phyloP scores from a whole-genome alignment of 2,329 filamentous ascomycete genomes.

The Hyphodiscus sp. region DNA sequence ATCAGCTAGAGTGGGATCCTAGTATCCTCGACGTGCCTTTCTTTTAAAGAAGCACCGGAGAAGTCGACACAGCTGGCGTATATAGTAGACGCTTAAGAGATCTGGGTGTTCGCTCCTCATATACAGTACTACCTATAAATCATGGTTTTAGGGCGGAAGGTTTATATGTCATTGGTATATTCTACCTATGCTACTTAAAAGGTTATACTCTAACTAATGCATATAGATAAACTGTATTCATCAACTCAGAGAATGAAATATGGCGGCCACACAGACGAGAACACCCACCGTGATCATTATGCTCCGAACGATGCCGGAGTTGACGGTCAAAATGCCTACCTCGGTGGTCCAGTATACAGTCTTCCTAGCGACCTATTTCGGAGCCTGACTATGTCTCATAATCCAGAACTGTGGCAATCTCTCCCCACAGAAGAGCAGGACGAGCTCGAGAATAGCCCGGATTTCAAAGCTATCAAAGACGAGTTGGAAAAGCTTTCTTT shows the following conservation, averaged over 20 bases:
- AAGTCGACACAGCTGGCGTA: slow-evolving; percentile 2
- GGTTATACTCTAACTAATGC: slow-evolving; percentile 4
- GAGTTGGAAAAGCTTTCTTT: slow-evolving; percentile 3
- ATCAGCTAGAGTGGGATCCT: slow-evolving; percentile 7
- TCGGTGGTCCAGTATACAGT: slow-evolving; percentile 2
- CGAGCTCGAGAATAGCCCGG: slow-evolving; percentile 4
- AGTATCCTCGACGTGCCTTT: slow-evolving; percentile 7
- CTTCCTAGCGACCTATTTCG: slow-evolving; percentile 6
- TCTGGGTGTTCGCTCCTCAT: slow-evolving; percentile 4
- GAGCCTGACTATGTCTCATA: slow-evolving; percentile 2
- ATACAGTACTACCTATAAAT: slow-evolving; percentile 3
- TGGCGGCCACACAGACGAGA: slow-evolving; percentile 5
- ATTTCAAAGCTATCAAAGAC: slow-evolving; percentile 5
- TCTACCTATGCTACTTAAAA: neutral
- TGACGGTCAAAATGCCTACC: slow-evolving; percentile 6
- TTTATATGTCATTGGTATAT: slow-evolving; percentile 6
- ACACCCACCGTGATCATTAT: slow-evolving; percentile 11
- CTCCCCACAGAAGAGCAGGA: slow-evolving; percentile 3
- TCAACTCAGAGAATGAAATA: slow-evolving; percentile 5
- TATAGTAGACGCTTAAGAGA: slow-evolving; percentile 9
- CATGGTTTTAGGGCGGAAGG: slow-evolving; percentile 8
- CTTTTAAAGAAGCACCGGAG: slow-evolving; percentile 4
- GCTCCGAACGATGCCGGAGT: slow-evolving; percentile 3
- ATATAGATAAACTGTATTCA: slow-evolving; percentile 9
- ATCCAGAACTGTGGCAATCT: slow-evolving; percentile 5